Evolutionary conservation across 139 green algal species (phyloP), one percentile per base, ranked within the genome.

Genomic region (Tetratostichococcus sp.): DNA sequence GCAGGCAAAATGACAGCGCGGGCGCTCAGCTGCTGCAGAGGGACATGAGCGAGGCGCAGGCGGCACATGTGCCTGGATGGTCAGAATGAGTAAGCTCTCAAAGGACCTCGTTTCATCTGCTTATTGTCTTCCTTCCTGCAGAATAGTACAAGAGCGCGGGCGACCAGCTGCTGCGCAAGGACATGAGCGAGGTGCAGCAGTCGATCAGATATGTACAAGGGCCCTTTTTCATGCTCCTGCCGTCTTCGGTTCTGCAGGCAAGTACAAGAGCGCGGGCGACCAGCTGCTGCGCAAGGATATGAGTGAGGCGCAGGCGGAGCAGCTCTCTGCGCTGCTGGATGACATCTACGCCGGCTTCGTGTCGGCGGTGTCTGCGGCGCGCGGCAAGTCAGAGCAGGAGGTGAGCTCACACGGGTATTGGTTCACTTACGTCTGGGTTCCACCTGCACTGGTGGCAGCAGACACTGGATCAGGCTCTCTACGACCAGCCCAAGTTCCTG

Each of bases 211-310:
- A n/a, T 86, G n/a, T n/a, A n/a, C n/a, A n/a, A n/a, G n/a, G n/a
- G n/a, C n/a, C n/a, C n/a, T n/a, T n/a, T n/a, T n/a, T n/a, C n/a
- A n/a, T n/a, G n/a, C n/a, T n/a, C n/a, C n/a, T n/a, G n/a, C n/a
- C n/a, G n/a, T n/a, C n/a, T n/a, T n/a, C n/a, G n/a, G n/a, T n/a
- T 8, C 14, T 28, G 21, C 39, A n/a, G n/a, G 85, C 39, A 82
- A 84, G 75, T 90, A 82, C 76, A 90, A 90, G 71, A 75, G 35
- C 17, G 91, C 89, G 30, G 94, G 94, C 6, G 94, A 98, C 79
- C 95, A 98, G 88, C 83, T 98, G 74, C 80, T 97, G 81, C 84
- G 95, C 2, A 80, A 71, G 1, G 87, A 93, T 79, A 98, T 98
- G 94, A 81, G 71, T 17, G 81, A 88, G 30, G 75, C 85, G 35